Conservation (phyloP, 345 rosid genomes). For the Noccaea bulbosa region DNA sequence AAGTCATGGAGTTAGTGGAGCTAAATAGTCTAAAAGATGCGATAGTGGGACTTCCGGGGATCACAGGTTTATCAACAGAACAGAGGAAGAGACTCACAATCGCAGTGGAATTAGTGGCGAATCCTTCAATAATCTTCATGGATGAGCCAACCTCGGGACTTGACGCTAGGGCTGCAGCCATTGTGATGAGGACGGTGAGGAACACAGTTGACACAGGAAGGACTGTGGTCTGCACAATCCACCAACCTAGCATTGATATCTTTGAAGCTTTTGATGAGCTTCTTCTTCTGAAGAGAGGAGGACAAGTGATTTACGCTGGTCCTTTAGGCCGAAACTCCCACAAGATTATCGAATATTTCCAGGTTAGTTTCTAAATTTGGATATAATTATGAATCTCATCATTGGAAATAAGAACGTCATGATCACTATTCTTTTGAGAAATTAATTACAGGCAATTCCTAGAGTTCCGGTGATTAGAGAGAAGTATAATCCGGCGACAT, state of each 20-base stretch:
- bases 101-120: conserved; percentile 82
- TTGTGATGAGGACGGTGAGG: conserved; percentile 91
- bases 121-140: conserved; percentile 91
- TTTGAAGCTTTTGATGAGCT: conserved; percentile 90
- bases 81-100: conserved; percentile 86
- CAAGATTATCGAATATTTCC: conserved; percentile 72
- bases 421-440: conserved; percentile 7
- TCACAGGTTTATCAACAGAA: conserved; percentile 81
- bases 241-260: conserved; percentile 87
- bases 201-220: conserved; percentile 91
- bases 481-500: conserved; percentile 81
- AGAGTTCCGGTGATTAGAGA: conserved; percentile 69
- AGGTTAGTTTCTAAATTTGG: conserved; percentile 48
- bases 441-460: conserved; percentile 52
- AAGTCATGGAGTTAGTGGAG: conserved; percentile 76
- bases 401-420: not conserved
- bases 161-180: conserved; percentile 88
- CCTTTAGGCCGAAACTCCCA: conserved; percentile 71
- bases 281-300: conserved; percentile 86
- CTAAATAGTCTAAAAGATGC: conserved; percentile 62
- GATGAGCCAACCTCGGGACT: conserved; percentile 95
- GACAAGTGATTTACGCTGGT: conserved; percentile 76
- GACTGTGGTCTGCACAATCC: conserved; percentile 88
- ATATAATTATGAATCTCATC: not conserved
- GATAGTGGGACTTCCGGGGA: conserved; percentile 69